Evolutionary conservation across 2,329 filamentous ascomycete genomes (phyloP).

Genomic region (Fusarium tuaranense): DNA sequence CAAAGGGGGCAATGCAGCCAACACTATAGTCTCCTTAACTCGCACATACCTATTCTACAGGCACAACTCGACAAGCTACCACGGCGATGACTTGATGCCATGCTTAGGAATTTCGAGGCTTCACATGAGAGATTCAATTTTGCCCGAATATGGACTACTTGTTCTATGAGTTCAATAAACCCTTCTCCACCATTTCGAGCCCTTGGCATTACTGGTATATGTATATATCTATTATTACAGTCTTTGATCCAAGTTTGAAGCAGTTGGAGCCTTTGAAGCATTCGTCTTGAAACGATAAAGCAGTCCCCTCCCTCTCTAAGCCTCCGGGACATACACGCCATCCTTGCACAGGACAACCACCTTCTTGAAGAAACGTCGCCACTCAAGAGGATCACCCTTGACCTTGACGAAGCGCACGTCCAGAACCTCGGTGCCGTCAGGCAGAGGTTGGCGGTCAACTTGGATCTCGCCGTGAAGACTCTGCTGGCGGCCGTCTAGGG

Average conservation of each 20-base stretch:
- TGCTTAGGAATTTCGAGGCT: neutral
- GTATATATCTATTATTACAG: constrained; percentile 8
- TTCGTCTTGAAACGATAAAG: constrained; percentile 26
- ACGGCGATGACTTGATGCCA: neutral
- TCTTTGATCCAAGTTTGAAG: constrained; percentile 6
- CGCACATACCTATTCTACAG: neutral
- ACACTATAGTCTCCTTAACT: neutral
- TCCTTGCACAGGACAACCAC: constrained; percentile 90
- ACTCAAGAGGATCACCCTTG: constrained; percentile 96
- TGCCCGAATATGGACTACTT: neutral
- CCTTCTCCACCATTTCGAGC: neutral
- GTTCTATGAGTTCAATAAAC: neutral
- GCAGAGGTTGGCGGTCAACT: constrained; percentile 73
- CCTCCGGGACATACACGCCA: constrained; percentile 72
- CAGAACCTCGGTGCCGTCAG: constrained; percentile 70
- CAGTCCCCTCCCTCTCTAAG: constrained; percentile 47
- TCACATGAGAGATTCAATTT: neutral
- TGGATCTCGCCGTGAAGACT: constrained; percentile 80
- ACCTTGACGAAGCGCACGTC: constrained; percentile 94
- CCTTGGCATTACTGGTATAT: constrained; percentile 2
- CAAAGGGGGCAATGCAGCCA: neutral
- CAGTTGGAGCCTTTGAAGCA: neutral
- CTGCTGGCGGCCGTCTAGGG: constrained; percentile 78
- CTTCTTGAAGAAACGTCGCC: constrained; percentile 97
- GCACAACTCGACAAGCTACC: neutral